Evolutionary conservation across 1,284 basidiomycete species (phyloP).

Genomic region (Pseudozyma sp.): DNA sequence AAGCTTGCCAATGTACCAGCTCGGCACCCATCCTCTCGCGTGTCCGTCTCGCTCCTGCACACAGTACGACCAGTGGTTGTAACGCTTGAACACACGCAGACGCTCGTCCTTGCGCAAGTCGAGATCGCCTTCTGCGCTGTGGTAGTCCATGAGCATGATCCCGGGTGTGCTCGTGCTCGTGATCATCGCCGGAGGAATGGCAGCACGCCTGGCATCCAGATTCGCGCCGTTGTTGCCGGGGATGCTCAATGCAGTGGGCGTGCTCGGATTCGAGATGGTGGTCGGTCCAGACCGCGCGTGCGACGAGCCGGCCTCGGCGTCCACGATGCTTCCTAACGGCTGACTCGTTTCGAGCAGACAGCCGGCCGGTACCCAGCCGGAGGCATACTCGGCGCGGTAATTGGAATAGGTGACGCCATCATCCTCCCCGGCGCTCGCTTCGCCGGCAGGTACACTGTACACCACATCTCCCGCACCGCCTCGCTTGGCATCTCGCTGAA

Average conservation of each 20-base stretch:
- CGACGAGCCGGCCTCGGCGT: conserved; percentile 11
- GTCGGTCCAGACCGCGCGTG: conserved; percentile 15
- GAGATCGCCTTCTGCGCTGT: conserved; percentile 83
- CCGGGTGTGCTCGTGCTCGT: conserved; percentile 94
- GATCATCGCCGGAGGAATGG: conserved; percentile 86
- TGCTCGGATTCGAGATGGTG: conserved; percentile 44
- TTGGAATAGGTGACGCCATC: conserved; percentile 18
- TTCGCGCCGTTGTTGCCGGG: conserved; percentile 1
- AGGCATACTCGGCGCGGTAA: conserved; percentile 51
- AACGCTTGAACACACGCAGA: conserved; percentile 90
- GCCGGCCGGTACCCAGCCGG: conserved; percentile 72
- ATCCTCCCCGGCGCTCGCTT: conserved; percentile 41
- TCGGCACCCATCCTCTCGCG: conserved; percentile 65
- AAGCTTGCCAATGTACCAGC: conserved; percentile 63
- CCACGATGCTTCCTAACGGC: conserved; percentile 68
- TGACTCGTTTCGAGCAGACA: conserved; percentile 87
- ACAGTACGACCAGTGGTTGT: conserved; percentile 92
- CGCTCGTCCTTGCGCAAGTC: conserved; percentile 85
- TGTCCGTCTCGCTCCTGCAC: conserved; percentile 62
- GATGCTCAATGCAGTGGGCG: conserved; percentile 29
- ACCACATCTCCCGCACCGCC: conserved; percentile 83
- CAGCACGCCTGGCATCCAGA: conserved; percentile 67
- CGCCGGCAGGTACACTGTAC: conserved; percentile 79
- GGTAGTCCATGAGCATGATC: conserved; percentile 92
- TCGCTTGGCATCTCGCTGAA: conserved; percentile 82